Conservation (phyloP, 257 asterid genomes). For the Petunia secreta region DNA sequence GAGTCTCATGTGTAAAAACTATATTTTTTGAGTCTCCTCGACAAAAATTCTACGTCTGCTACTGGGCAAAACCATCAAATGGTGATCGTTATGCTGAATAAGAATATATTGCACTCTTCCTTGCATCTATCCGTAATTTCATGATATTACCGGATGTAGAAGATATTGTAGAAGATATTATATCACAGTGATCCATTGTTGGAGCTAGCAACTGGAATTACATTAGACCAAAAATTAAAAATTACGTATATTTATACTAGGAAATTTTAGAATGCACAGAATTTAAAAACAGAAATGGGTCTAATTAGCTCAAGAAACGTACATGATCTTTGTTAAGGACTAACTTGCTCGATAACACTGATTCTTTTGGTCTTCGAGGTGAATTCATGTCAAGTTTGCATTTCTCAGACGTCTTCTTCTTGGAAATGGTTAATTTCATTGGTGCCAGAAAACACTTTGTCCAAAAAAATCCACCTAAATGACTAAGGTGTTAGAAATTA, state of each 20-base stretch:
- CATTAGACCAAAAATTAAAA: neutral
- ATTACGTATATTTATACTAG: neutral
- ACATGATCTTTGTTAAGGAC: conserved; percentile 63
- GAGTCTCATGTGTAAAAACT: neutral
- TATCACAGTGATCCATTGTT: neutral
- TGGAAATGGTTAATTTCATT: conserved; percentile 46
- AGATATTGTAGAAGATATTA: neutral
- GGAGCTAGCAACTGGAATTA: conserved; percentile 1
- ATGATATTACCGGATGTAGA: neutral
- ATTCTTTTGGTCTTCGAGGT: conserved; percentile 59
- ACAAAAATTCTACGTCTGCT: no score
- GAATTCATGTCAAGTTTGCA: conserved; percentile 59
- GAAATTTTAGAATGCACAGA: neutral
- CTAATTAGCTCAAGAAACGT: neutral
- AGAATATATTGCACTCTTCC: conserved; percentile 34
- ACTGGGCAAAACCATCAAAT: neutral
- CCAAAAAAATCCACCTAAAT: conserved; percentile 45
- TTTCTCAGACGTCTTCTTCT: conserved; percentile 42
- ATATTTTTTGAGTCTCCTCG: no score
- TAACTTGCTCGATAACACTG: conserved; percentile 57
- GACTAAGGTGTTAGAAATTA: no score
- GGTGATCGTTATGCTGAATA: neutral
- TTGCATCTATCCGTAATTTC: conserved; percentile 50
- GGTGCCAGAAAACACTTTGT: conserved; percentile 31
- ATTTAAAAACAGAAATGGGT: no score